Percentiles rank a stretch among this genome's conserved stretches.
These are phyloP conservation scores for Fusarium nodosum DNA, from an alignment of 2,329 filamentous ascomycete genomes.

Conservation along the genomic window DNA sequence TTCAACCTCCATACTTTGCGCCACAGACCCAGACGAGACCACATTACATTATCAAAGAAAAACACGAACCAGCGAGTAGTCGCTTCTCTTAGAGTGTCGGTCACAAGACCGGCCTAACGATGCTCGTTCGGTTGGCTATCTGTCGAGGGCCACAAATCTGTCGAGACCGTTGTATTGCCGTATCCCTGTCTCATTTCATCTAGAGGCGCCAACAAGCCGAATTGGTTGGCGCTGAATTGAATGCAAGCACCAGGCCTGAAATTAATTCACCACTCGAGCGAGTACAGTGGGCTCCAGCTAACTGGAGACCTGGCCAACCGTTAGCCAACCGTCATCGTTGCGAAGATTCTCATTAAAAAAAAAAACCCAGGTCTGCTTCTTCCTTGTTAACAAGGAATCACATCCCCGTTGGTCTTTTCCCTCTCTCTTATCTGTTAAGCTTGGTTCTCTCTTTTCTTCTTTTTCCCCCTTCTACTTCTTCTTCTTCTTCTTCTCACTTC, in stretches of 20 bases:
- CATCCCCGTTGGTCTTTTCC: slow-evolving; percentile 33
- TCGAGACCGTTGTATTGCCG: slow-evolving; percentile 35
- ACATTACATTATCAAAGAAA: slow-evolving; percentile 14
- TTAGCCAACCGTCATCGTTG: slow-evolving; percentile 6
- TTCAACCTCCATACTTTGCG: slow-evolving; percentile 11
- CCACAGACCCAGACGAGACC: neutral
- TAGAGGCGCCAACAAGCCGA: slow-evolving; percentile 34
- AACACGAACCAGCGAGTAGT: neutral
- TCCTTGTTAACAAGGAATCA: slow-evolving; percentile 35
- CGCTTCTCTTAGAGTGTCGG: slow-evolving; percentile 1
- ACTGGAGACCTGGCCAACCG: slow-evolving; percentile 2
- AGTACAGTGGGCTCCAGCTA: slow-evolving; percentile 1
- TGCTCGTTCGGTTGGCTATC: slow-evolving; percentile 34
- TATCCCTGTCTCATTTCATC: slow-evolving; percentile 48
- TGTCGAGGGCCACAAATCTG: slow-evolving; percentile 37
- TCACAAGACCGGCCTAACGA: slow-evolving; percentile 20
- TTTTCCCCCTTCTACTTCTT: neutral
- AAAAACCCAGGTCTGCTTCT: slow-evolving; percentile 22
- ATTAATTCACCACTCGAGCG: slow-evolving; percentile 43
- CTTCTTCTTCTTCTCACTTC: slow-evolving; percentile 13
- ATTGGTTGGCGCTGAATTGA: slow-evolving; percentile 37
- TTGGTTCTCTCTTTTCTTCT: slow-evolving; percentile 6
- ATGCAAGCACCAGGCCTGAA: slow-evolving; percentile 45
- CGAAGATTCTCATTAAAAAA: slow-evolving; percentile 37
- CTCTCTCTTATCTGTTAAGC: slow-evolving; percentile 19